Percentiles rank a stretch among this genome's conserved stretches.
These are phyloP conservation scores for Thielaviopsis punctulata DNA, from an alignment of 2,329 filamentous ascomycete species.

Conservation along the genomic window DNA sequence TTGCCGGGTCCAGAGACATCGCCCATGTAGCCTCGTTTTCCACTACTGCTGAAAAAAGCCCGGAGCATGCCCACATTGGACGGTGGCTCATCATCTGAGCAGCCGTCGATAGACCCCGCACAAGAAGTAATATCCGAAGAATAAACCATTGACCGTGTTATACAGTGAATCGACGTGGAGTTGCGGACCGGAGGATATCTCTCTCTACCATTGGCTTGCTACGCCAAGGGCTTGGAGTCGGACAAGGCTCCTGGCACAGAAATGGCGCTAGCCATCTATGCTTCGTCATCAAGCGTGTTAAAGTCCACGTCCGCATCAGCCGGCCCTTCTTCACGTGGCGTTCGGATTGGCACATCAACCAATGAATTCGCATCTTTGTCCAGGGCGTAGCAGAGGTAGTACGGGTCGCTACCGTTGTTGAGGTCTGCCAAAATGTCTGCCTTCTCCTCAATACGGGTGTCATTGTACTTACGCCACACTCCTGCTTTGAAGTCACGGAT, in stretches of 20 bases:
- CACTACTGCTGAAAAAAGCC: background rate
- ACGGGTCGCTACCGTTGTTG: conserved; percentile 56
- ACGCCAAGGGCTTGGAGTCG: background rate
- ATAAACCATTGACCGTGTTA: background rate
- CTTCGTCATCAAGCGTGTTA: conserved; percentile 3
- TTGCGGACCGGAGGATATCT: background rate
- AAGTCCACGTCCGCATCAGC: conserved; percentile 2
- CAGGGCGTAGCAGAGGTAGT: conserved; percentile 69
- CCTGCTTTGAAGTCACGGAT: conserved; percentile 68
- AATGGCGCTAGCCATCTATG: conserved; percentile 3
- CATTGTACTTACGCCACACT: conserved; percentile 90
- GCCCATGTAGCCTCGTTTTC: background rate
- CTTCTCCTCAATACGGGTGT: conserved; percentile 53
- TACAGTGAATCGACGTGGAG: background rate
- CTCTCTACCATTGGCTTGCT: background rate
- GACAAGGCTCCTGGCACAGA: background rate
- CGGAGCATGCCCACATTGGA: background rate
- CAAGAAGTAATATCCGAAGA: background rate
- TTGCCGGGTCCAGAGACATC: background rate
- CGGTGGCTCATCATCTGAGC: background rate
- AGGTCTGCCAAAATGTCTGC: conserved; percentile 54
- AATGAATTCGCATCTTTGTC: conserved; percentile 42
- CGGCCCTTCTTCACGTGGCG: conserved; percentile 8
- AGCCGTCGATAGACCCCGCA: background rate
- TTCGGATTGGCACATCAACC: conserved; percentile 28